Base-by-base conservation (phyloP, 768 basidiomycete species). In the Mycena olivaceomarginata region DNA sequence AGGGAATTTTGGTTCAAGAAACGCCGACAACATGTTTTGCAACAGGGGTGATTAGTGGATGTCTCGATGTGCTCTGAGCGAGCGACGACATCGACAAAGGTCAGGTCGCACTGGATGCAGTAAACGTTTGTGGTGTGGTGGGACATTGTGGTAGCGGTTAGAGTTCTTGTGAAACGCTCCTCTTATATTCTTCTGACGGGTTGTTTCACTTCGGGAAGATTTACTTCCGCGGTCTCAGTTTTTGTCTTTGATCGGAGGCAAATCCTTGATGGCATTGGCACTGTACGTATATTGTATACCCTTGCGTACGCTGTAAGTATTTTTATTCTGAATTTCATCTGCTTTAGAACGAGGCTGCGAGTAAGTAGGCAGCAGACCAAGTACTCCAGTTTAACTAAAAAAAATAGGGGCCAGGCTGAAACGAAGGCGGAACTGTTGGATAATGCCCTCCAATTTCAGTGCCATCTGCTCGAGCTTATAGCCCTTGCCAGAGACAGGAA, bases 1-100 rank as follows among this genome's bases (percentile, higher is more conserved):
- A 79, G 53, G 41, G 63, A 25, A 51, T 70, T 66, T 15, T 69
- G 20, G 67, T 73, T 75, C 20, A 71, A 31, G 63, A 79, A 79
- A 5, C 63, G 66, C 5, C 77, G 70, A 31, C 53, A 37, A 62
- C 77, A 79, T 11, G 67, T 48, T 11, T 48, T 40, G 37, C 77
- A 79, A 41, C 20, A 39, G 62, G 77, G 74, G 48, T 75, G 77
- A 48, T 11, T 40, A 5, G 53, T 43, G 4, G 77, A 76, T 2
- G 60, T 60, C 20, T 68, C 67, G 57, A 79, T 57, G 56, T 79
- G 74, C 51, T 46, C 57, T 39, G 43, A 22, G n/a, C 70, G 74
- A 59, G 74, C 70, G 22, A 51, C 48, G 22, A 56, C 66, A 46
- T 75, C 69, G 46, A 39, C 20, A 40, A 78, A 78, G 18, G 67